Evolutionary conservation across 495 filamentous ascomycete species (phyloP).

Genomic region (Trichocladium antarcticum): DNA sequence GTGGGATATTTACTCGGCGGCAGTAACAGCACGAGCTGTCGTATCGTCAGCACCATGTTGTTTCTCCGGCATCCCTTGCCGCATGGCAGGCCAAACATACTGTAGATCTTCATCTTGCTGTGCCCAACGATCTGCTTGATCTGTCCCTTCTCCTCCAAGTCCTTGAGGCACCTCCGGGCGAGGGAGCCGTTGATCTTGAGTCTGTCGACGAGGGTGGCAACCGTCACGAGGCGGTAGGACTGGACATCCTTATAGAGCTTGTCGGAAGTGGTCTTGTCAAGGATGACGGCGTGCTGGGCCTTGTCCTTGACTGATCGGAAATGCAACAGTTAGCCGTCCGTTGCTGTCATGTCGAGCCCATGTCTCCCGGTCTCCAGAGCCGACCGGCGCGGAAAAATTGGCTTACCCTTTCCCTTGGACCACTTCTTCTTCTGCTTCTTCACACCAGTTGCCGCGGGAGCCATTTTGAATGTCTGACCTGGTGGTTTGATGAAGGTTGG

Average conservation of each 20-base stretch:
- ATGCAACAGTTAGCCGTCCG: conserved; percentile 14
- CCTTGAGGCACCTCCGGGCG: conserved; percentile 76
- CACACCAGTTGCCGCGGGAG: conserved; percentile 72
- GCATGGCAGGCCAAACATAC: conserved; percentile 43
- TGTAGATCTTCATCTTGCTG: conserved; percentile 98
- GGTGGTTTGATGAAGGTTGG: conserved; percentile 34
- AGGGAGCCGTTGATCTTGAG: conserved; percentile 99
- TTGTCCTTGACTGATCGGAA: conserved; percentile 90
- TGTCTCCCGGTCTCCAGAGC: conserved; percentile 1
- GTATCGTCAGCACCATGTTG: conserved; percentile 27
- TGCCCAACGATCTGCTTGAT: conserved; percentile 98
- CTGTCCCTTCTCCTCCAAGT: conserved; percentile 93
- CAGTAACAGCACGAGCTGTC: conserved; percentile 50
- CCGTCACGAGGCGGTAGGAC: conserved; percentile 98
- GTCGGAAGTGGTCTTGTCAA: conserved; percentile 70
- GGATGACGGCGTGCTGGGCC: conserved; percentile 87
- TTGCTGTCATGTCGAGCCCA: not conserved
- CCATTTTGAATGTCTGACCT: conserved; percentile 43
- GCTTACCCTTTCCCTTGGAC: conserved; percentile 84
- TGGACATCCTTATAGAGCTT: conserved; percentile 98
- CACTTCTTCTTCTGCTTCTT: conserved; percentile 99
- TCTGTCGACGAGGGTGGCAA: conserved; percentile 95
- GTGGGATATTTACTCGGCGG: conserved; percentile 41
- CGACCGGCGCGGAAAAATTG: conserved; percentile 2
- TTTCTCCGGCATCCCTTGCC: not conserved